Base-by-base conservation (phyloP, 2,329 filamentous ascomycete species). In the Tolypocladium guangdongense region DNA sequence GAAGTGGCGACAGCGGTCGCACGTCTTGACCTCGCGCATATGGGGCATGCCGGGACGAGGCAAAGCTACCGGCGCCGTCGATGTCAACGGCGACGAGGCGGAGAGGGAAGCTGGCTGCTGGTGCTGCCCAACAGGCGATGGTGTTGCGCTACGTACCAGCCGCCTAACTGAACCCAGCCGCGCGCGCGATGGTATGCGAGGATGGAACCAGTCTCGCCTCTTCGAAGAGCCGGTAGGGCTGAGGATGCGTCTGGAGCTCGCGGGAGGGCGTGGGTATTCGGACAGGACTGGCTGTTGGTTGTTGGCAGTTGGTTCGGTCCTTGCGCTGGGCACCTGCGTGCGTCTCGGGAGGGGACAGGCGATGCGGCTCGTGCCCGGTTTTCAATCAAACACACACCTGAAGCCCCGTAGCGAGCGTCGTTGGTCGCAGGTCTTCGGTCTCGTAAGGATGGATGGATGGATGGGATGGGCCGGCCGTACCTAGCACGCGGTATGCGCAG, bases 11-110 rank as follows among this genome's bases (percentile, higher is more conserved):
- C 67, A 69, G 50, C 67, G 65, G 52, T 66, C 64, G 58, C 67
- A 69, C 36, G 67, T 68, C 60, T 64, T 68, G 54, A 69, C 63
- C 57, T 68, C 66, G 49, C 66, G 65, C 60, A 64, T 63, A 54
- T 62, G 65, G 37, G 63, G 63, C 64, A 65, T 66, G 51, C 32
- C 52, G 49, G 52, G 52, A 43, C 35, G 33, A 35, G 33, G 33
- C 33, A 3, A 32, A 12, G 12, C 24, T 46, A 32, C 27, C 18
- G n/a, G 43, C 43, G 43, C 43, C 27, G 43, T 46, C 16, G 43
- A n/a, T 16, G 10, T 32, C 16, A 8, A 20, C 18, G 24, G 43
- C 27, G 43, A 35, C 33, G 33, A 35, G 33, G 33, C 33, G 12
- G 12, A 35, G 33, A 14, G 32, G 14, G 3, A 35, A 12, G 27